Evolutionary conservation across 106 monocot genomes (phyloP).

Genomic region (Xerophyta viscosa): DNA sequence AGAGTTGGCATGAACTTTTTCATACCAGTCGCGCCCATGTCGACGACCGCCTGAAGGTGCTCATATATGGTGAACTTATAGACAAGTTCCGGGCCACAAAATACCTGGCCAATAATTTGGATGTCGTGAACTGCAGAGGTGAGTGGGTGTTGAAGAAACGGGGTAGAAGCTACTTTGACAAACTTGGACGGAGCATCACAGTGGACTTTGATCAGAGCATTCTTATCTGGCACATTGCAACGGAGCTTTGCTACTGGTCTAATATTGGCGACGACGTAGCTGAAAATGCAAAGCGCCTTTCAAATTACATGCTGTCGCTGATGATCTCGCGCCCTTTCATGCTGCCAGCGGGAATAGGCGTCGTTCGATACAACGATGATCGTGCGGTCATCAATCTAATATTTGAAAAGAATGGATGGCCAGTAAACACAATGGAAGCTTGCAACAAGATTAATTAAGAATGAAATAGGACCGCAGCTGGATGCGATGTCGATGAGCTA

Average conservation of each 20-base stretch:
- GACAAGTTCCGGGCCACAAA: too few species aligned
- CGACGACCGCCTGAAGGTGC: too few species aligned
- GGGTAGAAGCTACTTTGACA: constrained; percentile 9
- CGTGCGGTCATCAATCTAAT: neutral
- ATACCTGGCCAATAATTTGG: too few species aligned
- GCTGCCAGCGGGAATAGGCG: constrained; percentile 4
- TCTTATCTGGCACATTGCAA: constrained; percentile 41
- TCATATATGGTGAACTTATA: too few species aligned
- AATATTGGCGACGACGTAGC: neutral
- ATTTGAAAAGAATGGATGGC: neutral
- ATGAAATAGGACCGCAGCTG: too few species aligned
- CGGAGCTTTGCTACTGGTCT: constrained; percentile 21
- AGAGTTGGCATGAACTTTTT: too few species aligned
- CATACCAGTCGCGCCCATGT: too few species aligned
- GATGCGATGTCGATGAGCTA: too few species aligned
- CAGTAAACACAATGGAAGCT: neutral
- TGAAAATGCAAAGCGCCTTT: constrained; percentile 8
- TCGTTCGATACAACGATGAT: neutral
- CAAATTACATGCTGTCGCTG: constrained; percentile 41
- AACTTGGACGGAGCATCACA: constrained; percentile 20
- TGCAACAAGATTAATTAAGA: neutral
- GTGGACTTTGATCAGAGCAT: constrained; percentile 39
- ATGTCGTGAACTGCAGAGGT: too few species aligned
- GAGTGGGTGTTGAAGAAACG: constrained; percentile 16
- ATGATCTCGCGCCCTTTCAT: constrained; percentile 18